These are phyloP conservation scores for Trichoderma reesei DNA, from an alignment of 495 filamentous ascomycete genomes.

Conservation along the genomic window DNA sequence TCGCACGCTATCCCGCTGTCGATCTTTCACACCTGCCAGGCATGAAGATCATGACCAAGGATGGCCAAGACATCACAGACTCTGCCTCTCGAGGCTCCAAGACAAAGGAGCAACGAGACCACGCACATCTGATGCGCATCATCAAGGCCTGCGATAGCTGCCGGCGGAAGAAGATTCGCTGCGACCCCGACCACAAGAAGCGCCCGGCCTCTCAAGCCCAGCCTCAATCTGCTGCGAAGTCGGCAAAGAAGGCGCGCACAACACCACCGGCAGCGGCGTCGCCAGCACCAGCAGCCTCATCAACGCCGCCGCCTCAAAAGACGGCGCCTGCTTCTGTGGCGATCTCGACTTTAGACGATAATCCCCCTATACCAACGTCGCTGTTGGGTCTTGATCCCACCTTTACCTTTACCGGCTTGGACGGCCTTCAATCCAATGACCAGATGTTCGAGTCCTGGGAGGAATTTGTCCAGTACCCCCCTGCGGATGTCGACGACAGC, in stretches of 20 bases:
- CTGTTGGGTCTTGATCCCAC: slow-evolving; percentile 12
- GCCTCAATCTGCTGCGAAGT: slow-evolving; percentile 26
- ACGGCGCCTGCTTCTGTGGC: neutral
- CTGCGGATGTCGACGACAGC: slow-evolving; percentile 12
- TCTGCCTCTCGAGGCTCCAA: slow-evolving; percentile 47
- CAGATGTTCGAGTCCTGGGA: slow-evolving; percentile 22
- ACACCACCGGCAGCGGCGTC: neutral
- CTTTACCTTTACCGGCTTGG: slow-evolving; percentile 14
- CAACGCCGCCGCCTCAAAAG: neutral
- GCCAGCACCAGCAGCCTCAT: neutral
- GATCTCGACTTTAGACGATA: slow-evolving; percentile 14
- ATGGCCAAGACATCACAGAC: slow-evolving; percentile 46
- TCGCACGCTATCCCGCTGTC: slow-evolving; percentile 20
- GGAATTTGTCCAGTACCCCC: slow-evolving; percentile 25
- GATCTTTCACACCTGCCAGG: slow-evolving; percentile 43
- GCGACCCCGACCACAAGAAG: slow-evolving; percentile 42
- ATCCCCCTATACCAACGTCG: slow-evolving; percentile 14
- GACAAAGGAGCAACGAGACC: slow-evolving; percentile 51
- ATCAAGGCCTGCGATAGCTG: slow-evolving; percentile 50
- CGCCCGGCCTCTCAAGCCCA: slow-evolving; percentile 24
- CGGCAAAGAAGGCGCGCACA: slow-evolving; percentile 24
- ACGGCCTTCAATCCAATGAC: slow-evolving; percentile 3
- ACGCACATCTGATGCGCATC: slow-evolving; percentile 48
- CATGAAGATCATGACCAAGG: slow-evolving; percentile 50
- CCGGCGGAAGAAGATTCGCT: slow-evolving; percentile 45